Evolutionary conservation across 345 rosid genomes (phyloP), one percentile per base, ranked within the genome.

Genomic region (Salix brachista): DNA sequence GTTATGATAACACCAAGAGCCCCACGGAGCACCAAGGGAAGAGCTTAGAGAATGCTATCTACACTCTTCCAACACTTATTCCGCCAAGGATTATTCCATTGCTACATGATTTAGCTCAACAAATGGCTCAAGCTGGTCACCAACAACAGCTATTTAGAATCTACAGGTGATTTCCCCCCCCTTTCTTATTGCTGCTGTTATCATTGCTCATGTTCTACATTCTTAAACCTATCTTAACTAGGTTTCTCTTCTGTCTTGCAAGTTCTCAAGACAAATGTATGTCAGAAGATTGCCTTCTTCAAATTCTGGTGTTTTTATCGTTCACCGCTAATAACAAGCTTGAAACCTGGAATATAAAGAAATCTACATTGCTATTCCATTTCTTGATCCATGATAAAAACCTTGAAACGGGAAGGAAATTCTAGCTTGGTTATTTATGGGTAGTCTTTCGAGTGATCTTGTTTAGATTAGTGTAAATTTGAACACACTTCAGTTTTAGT

Each of bases 81-180:
- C 98, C 98, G 0, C 92, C 97, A 2, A 87, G 97, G 77, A 93
- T 96, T 87, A 56, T 94, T 4, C 97, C 97, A 56, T 61, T 96
- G 87, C 91, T 89, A 70, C 94, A 87, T 83, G 94, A 91, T 81
- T 80, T 92, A 77, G 89, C 97, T 16, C 86, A 87, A 75, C 96
- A 95, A 76, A 91, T 95, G 99, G 90, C 84, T 81, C 91, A 84
- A 81, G 93, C 97, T 77, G 97, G 96, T 54, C 99, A 90, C 71
- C 99, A 93, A 69, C 99, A 95, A 82, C 97, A 95, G 78, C 85
- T 90, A 19, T 93, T 90, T 75, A 85, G 88, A 77, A 87, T 83
- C 64, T 95, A 89, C 86, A 86, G 97, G 99, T 94, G 72, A 71
- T 61, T 73, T n/a, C 69, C 36, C 34, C 26, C 34, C 56, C 23